Base-by-base conservation (phyloP, 176 grass and related monocot genomes). In the Oryza glumipatula region DNA sequence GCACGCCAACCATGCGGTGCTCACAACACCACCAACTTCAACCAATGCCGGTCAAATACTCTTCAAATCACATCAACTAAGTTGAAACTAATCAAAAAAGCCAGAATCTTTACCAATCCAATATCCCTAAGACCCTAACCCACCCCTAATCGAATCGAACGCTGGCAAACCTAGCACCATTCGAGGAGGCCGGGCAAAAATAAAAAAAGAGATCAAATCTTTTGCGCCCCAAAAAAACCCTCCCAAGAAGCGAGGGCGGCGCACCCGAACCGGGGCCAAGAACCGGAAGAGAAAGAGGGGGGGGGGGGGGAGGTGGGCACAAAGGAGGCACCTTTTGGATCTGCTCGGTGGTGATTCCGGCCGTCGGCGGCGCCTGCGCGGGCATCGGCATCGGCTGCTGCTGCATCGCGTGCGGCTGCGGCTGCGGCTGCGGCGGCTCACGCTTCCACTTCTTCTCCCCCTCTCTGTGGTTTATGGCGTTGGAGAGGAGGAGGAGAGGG, bases 321-420 rank as follows among this genome's bases (percentile, higher is more conserved):
- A 60, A 76, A 77, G 73, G 47, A 33, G 73, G 79, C 19, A 90
- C 88, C 88, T 90, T 90, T 67, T 90, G 88, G 83, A 90, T 86
- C 83, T 90, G 88, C 83, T 86, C 88, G 26, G 88, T 90, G 73
- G 67, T 86, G 79, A 90, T 72, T 39, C 88, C 83, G 11, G 73
- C 79, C 10, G 83, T 35, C 26, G 83, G 79, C 17, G 83, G 52
- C 43, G 81, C 26, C 70, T 73, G 76, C 26, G 72, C 72, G 44
- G 77, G 77, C 88, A 89, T 85, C 52, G 54, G 24, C 83, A 82
- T 86, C 58, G 72, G 79, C 75, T 86, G 88, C 75, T 86, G 88
- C 79, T 90, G 88, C 88, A 90, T 86, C 78, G 56, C 58, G 52
- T n/a, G 58, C 54, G 54, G 70, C 80, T 39, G 54, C 81, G 54